Evolutionary conservation across 768 basidiomycete species (phyloP), one percentile per base, ranked within the genome.

Genomic region (Termitomyces eurrhizus): DNA sequence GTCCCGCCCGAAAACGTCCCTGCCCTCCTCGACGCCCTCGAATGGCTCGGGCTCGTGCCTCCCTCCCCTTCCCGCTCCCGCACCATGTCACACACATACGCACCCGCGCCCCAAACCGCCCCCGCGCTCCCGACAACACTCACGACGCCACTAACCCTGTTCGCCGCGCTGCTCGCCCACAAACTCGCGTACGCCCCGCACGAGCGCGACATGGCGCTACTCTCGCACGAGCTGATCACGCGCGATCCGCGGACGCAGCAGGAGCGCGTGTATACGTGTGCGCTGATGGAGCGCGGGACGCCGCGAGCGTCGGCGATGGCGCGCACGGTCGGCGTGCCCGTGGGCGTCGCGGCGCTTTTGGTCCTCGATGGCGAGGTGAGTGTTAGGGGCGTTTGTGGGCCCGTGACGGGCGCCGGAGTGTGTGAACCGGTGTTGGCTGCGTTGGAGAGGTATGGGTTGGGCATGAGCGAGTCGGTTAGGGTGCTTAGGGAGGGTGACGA

Each of bases 181-280:
- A 87, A 85, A 62, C 82, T 95, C 37, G 77, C 78, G 12, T 97
- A 96, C 70, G 69, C 62, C 0, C 81, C 83, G 0, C 74, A 78
- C 42, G 95, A 98, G 71, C 83, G 87, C 18, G 95, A 98, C 70
- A 85, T 93, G 75, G 93, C 95, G 62, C 81, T 96, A 33, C 84
- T 97, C 16, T 79, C 87, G 56, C 95, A 98, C 73, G 88, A 95
- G 71, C 79, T 97, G 65, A 82, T 90, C 53, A 80, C 87, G 0
- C 56, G 46, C 21, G 54, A 64, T 66, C 57, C 35, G 61, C 70
- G 51, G 11, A 39, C 46, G 18, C 48, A 33, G 49, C 59, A 72
- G 41, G 77, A 80, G 64, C 79, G 86, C 64, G 79, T 85, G 36
- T 82, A 93, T 64, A 87, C 84, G 12, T 90, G 91, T 8, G 80